Evolutionary conservation across 768 basidiomycete species (phyloP).

Genomic region (Rossbeevera mucosa): DNA sequence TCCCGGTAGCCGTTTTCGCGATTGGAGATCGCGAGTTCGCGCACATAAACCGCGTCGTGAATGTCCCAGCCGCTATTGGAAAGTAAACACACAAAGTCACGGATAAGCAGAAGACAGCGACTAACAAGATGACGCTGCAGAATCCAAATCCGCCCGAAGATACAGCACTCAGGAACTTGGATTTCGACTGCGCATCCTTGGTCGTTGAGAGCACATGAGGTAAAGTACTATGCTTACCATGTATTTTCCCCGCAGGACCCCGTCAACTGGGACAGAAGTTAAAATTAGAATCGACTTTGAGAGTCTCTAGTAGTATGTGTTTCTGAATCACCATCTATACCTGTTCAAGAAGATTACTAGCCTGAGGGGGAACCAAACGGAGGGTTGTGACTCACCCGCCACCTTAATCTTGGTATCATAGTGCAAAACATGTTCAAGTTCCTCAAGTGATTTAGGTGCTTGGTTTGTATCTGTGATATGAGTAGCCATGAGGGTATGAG

Average conservation of each 20-base stretch:
- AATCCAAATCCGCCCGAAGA: slow-evolving; percentile 86
- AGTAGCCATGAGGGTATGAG: slow-evolving; percentile 10
- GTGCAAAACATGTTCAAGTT: slow-evolving; percentile 50
- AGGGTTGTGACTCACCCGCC: slow-evolving; percentile 55
- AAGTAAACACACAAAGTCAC: slow-evolving; percentile 1
- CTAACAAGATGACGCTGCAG: slow-evolving; percentile 89
- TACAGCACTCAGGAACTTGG: slow-evolving; percentile 82
- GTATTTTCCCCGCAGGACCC: slow-evolving; percentile 90
- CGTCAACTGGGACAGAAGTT: slow-evolving; percentile 61
- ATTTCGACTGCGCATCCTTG: slow-evolving; percentile 61
- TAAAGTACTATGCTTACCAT: slow-evolving; percentile 53
- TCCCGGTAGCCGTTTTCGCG: slow-evolving; percentile 90
- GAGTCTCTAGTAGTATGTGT: too few relatives aligned
- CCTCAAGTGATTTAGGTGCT: slow-evolving; percentile 48
- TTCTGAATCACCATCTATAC: slow-evolving; percentile 66
- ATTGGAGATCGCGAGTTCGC: slow-evolving; percentile 88
- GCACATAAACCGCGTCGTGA: slow-evolving; percentile 79
- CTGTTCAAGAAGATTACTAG: slow-evolving; percentile 25
- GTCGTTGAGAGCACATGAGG: slow-evolving; percentile 2
- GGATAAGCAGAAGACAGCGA: slow-evolving; percentile 6
- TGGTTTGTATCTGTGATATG: slow-evolving; percentile 24
- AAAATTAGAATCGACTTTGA: too few relatives aligned
- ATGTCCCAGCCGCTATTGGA: slow-evolving; percentile 79
- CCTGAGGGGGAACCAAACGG: neutral
- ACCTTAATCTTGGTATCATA: slow-evolving; percentile 87